Base-by-base conservation (phyloP, 768 basidiomycete species). In the Tylopilus subfusipes region DNA sequence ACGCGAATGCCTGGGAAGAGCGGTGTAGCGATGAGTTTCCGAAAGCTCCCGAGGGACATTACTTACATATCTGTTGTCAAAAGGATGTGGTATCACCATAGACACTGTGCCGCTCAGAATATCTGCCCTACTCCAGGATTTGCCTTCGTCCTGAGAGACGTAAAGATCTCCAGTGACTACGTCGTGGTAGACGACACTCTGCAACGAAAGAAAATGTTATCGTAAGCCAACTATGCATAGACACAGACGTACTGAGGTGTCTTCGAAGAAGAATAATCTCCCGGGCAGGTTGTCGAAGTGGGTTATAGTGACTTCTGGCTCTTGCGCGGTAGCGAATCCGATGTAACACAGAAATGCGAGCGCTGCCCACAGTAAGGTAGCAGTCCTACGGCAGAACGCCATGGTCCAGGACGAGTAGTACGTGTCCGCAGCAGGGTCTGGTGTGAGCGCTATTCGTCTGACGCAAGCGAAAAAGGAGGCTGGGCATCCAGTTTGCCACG, bases 201-300 rank as follows among this genome's bases (percentile, higher is more conserved):
- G 67, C 1, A 49, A 14, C 14, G 14, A 48, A 52, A 39, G 0
- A 2, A 3, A 44, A 19, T 12, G 44, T 54, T 19, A 59, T 24
- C 25, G 7, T 8, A 30, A 13, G 27, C 2, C 21, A 42, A 19
- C 46, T 30, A 27, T 22, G 29, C n/a, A 19, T 27, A 22, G n/a
- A 46, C n/a, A 42, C 19, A n/a, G 24, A 76, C 87, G 62, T 61
- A 95, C 95, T 29, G 86, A 72, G 8, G 91, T 86, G 73, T 97
- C 96, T 58, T 98, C 90, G 73, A 98, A 97, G 78, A 93, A 98
- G 75, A 88, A 90, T 49, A 96, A 67, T 62, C 80, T 78, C 13
- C 81, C 80, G 10, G 93, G 93, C 33, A 90, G 73, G 68, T 89
- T 88, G 45, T 80, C 64, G 69, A 96, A 90, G 53, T 76, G 72